These are phyloP conservation scores for Tricholoma saponaceum DNA, from an alignment of 768 basidiomycete species.

Conservation along the genomic window DNA sequence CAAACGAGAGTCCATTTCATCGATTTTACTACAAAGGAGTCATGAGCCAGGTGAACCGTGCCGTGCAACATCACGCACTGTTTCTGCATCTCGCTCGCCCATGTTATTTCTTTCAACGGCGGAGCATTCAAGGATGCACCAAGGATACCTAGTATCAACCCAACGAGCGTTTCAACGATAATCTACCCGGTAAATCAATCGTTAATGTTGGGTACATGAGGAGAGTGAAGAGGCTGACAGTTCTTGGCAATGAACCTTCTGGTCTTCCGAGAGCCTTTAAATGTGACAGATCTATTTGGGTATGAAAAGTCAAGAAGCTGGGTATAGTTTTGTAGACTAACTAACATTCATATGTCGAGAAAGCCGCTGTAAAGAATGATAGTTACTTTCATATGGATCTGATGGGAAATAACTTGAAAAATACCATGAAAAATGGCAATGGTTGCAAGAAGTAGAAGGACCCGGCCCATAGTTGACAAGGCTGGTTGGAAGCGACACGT, in stretches of 20 bases:
- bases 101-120: conserved; percentile 74
- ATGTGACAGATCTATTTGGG: conserved; percentile 62
- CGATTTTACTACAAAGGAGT: conserved; percentile 52
- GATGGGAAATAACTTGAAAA: conserved; percentile 11
- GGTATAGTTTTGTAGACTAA: conserved; percentile 6
- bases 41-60: conserved; percentile 4
- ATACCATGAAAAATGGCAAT: conserved; percentile 53
- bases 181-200: conserved; percentile 40
- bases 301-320: neutral
- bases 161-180: conserved; percentile 58
- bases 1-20: conserved; percentile 69
- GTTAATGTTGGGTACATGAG: neutral
- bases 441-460: conserved; percentile 42
- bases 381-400: conserved; percentile 5
- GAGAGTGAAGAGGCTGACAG: conserved; percentile 36
- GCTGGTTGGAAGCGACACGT: too few relatives aligned
- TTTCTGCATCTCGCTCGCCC: conserved; percentile 86
- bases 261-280: conserved; percentile 73
- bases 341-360: conserved; percentile 78
- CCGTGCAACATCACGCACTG: conserved; percentile 44
- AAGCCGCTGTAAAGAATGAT: conserved; percentile 50
- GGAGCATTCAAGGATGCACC: conserved; percentile 73
- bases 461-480: conserved; percentile 31
- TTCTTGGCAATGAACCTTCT: conserved; percentile 59
- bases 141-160: conserved; percentile 62